phyloP scores from a whole-genome alignment of 1,284 basidiomycete genomes.

The Trichosporon sp. region DNA sequence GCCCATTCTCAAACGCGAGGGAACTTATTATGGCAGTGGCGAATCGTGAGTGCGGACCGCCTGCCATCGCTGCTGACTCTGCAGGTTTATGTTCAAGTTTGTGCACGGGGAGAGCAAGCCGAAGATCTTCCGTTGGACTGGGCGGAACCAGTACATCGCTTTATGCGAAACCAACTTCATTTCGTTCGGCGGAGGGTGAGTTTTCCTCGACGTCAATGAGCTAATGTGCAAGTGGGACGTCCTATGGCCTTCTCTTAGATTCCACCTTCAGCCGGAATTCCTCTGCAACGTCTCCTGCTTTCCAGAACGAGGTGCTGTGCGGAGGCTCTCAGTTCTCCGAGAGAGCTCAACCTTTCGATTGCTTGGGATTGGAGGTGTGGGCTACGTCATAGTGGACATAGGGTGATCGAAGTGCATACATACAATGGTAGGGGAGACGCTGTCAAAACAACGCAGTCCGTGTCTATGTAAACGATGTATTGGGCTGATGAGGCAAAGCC shows the following conservation, averaged over 20 bases:
- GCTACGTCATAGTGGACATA: constrained; percentile 26
- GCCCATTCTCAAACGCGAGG: constrained; percentile 56
- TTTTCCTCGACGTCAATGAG: not conserved
- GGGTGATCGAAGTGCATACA: too few relatives aligned
- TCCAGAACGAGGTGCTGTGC: constrained; percentile 78
- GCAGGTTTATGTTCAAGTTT: constrained; percentile 69
- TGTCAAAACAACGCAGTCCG: too few relatives aligned
- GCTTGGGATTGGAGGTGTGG: constrained; percentile 83
- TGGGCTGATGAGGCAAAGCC: too few relatives aligned
- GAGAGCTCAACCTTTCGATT: constrained; percentile 62
- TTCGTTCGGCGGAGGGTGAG: constrained; percentile 86
- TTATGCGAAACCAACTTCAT: constrained; percentile 73
- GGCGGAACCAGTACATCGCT: constrained; percentile 82
- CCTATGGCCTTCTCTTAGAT: constrained; percentile 87
- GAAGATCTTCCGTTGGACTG: constrained; percentile 80
- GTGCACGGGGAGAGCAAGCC: constrained; percentile 37
- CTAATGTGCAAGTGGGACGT: constrained; percentile 59
- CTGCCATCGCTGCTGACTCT: not conserved
- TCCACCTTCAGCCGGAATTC: constrained; percentile 74
- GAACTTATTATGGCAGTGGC: constrained; percentile 72
- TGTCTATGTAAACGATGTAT: too few relatives aligned
- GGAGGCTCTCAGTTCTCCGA: constrained; percentile 51
- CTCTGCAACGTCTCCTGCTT: constrained; percentile 76
- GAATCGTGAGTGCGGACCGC: constrained; percentile 77
- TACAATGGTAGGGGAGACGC: too few relatives aligned